phyloP scores from a whole-genome alignment of 1,284 basidiomycete genomes.

The Boletus calvinii region DNA sequence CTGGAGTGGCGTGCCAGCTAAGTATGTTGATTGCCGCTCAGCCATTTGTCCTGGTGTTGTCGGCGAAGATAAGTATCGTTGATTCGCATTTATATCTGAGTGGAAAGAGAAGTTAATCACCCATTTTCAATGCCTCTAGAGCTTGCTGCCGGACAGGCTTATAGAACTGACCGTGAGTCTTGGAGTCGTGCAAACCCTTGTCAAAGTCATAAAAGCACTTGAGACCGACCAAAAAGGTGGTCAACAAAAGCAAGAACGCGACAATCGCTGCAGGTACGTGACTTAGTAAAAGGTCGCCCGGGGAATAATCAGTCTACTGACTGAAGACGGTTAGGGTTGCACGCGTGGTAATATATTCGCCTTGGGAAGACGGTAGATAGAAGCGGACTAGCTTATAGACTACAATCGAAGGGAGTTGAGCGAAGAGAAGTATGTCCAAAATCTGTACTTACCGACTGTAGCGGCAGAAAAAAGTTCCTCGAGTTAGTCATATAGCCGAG shows the following conservation, averaged over 20 bases:
- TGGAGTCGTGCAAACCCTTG: constrained; percentile 66
- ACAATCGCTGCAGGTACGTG: constrained; percentile 52
- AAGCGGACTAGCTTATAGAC: constrained; percentile 82
- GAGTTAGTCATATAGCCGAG: constrained; percentile 15
- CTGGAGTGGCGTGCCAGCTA: constrained; percentile 35
- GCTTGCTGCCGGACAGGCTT: constrained; percentile 33
- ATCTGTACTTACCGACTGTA: constrained; percentile 40
- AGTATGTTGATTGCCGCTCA: constrained; percentile 41
- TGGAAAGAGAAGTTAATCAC: constrained; percentile 35
- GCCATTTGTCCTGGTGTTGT: constrained; percentile 46
- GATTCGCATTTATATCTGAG: constrained; percentile 50
- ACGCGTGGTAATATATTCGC: constrained; percentile 64
- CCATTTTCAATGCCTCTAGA: constrained; percentile 27
- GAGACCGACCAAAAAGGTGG: constrained; percentile 70
- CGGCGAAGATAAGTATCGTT: constrained; percentile 43
- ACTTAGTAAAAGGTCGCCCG: neutral
- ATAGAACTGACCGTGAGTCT: constrained; percentile 67
- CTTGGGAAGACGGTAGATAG: constrained; percentile 57
- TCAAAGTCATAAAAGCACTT: constrained; percentile 80
- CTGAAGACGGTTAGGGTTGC: constrained; percentile 78
- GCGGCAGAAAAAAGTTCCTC: neutral
- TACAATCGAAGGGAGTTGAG: constrained; percentile 29
- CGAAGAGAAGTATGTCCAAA: neutral
- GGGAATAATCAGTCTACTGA: constrained; percentile 41
- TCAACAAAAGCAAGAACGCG: constrained; percentile 69